Evolutionary conservation across 805 yeast genomes (phyloP).

Genomic region (Yarrowia yakushimensis): DNA sequence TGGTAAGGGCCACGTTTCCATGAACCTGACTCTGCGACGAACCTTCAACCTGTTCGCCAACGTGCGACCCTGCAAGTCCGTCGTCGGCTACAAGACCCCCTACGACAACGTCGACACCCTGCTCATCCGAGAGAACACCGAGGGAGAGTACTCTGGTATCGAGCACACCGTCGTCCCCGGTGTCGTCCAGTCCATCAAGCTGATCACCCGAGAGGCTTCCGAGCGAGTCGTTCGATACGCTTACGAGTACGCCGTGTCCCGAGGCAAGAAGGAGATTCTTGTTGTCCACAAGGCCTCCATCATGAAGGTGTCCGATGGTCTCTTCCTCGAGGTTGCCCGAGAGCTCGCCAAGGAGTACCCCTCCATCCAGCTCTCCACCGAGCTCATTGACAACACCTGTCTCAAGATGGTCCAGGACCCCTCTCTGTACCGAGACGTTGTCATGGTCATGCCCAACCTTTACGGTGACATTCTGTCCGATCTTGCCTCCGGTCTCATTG

Average conservation of each 20-base stretch:
- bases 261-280: conserved; percentile 79
- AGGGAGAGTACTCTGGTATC: conserved; percentile 98
- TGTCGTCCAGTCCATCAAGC: conserved; percentile 95
- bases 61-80: conserved; percentile 93
- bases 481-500: conserved; percentile 94
- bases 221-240: conserved; percentile 97
- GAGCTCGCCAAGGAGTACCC: conserved; percentile 90
- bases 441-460: conserved; percentile 98
- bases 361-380: conserved; percentile 75
- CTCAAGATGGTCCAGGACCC: conserved; percentile 89
- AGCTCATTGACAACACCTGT: conserved; percentile 93
- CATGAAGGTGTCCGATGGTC: conserved; percentile 97
- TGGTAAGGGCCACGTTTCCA: conserved; percentile 97
- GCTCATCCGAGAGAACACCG: conserved; percentile 96
- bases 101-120: conserved; percentile 88
- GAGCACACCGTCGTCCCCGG: conserved; percentile 98
- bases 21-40: conserved; percentile 96
- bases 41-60: conserved; percentile 95
- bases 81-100: conserved; percentile 90
- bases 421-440: conserved; percentile 76
- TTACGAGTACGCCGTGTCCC: conserved; percentile 89
- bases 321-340: conserved; percentile 87
- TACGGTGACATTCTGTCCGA: conserved; percentile 99
- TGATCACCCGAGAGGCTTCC: conserved; percentile 93
- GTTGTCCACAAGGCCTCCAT: conserved; percentile 98